A percentile compares a stretch with the other conserved stretches of the same genome.
Conservation (phyloP, 2,329 filamentous ascomycete species). For the Canariomyces notabilis region DNA sequence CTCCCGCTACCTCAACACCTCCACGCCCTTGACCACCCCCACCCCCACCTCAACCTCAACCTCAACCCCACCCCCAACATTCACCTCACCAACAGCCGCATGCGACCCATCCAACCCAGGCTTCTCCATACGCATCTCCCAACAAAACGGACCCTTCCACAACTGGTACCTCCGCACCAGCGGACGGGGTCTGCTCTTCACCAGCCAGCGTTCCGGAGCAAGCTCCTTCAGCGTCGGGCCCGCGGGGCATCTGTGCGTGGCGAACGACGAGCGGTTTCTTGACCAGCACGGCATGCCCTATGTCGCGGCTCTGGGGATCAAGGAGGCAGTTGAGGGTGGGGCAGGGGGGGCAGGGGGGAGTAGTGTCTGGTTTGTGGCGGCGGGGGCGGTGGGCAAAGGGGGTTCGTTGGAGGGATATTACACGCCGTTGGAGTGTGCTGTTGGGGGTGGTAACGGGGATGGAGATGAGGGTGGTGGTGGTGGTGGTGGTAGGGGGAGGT, state of each 20-base stretch:
- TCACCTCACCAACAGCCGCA: background rate
- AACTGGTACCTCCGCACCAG: slow-evolving; percentile 29
- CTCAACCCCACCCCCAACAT: background rate
- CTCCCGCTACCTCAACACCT: background rate
- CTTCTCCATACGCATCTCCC: slow-evolving; percentile 27
- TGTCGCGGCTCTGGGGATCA: background rate
- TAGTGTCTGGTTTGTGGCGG: background rate
- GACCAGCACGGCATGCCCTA: background rate
- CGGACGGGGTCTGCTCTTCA: slow-evolving; percentile 28
- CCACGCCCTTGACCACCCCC: background rate
- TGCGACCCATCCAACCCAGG: slow-evolving; percentile 9
- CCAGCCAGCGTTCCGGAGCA: slow-evolving; percentile 14
- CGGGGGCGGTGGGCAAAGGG: background rate
- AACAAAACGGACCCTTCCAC: slow-evolving; percentile 29
- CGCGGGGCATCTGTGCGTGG: slow-evolving; percentile 28
- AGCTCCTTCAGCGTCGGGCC: slow-evolving; percentile 27
- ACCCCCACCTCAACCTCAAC: background rate
- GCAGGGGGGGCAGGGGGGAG: too few relatives aligned
- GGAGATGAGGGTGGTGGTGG: slow-evolving; percentile 22
- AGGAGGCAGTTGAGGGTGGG: background rate
- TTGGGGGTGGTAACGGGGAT: background rate
- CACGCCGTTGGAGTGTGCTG: background rate
- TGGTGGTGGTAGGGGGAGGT: slow-evolving; percentile 4
- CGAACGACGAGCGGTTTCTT: slow-evolving; percentile 13
- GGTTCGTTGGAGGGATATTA: background rate